Evolutionary conservation across 805 yeast genomes (phyloP), one percentile per base, ranked within the genome.

Genomic region (Candida tibetensis): DNA sequence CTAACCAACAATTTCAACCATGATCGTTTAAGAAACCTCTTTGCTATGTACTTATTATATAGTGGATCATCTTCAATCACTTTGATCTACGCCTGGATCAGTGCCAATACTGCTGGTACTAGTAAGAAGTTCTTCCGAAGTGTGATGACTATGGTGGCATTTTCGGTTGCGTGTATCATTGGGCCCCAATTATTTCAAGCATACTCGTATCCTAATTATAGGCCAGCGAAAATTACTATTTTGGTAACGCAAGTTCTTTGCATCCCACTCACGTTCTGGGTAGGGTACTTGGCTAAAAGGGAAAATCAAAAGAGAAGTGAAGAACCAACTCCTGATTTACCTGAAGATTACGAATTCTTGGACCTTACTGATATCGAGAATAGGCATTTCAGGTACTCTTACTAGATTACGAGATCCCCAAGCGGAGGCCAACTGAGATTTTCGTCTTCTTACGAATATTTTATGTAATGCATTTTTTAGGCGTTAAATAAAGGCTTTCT

Each of bases 111-210:
- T 25, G 80, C 89, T 1, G 93, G 93, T 9, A 76, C 78, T 45
- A 82, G 90, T n/a, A 85, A 85, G 58, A 79, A 82, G 49, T 69
- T 79, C 47, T 71, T 78, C 4, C 71, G 77, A 18, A 76, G 77
- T 37, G 81, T 82, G 4, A 56, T 80, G 25, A 72, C 72, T 33
- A 69, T 84, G 57, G 70, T 83, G 41, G 82, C 79, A 4, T 85
- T 81, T 54, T 78, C 85, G 28, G 74, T 77, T 31, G 85, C 87
- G 12, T 79, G 81, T 47, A 59, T 83, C 42, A 64, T 79, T 34
- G 86, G 85, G 0, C 85, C 88, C 2, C 84, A 82, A 58, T 71
- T 84, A 14, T 85, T 85, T 63, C 71, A 76, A 45, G 66, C 65
- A 0, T 46, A 63, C 13, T 69, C 75, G 39, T 70, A 74, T 9